Base-by-base conservation (phyloP, 148 eudicot species). In the Diospyros kaki region DNA sequence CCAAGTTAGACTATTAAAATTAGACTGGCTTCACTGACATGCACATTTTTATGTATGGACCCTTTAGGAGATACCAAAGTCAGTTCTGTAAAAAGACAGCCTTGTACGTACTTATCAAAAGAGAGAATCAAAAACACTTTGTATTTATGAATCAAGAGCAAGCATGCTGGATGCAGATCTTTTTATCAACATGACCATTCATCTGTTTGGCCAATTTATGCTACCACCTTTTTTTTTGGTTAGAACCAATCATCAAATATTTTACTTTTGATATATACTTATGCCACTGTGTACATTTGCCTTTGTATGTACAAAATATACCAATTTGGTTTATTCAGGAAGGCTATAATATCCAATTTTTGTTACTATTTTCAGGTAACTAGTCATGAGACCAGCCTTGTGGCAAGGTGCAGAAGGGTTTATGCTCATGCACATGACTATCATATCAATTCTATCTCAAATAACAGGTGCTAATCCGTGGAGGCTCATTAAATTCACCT, bases 341-440 rank as follows among this genome's bases (percentile, higher is more conserved):
- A 54, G 71, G 10, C 28, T 17, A 3, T 14, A 17, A 55, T 12
- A 17, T 66, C 44, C 9, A 68, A 68, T 51, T 50, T 5, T 63
- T 51, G 41, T 42, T 68, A 70, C 51, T 4, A 46, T 71, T 73
- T 77, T 67, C 83, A 91, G 96, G 91, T 89, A 68, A 86, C 89
- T 64, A 87, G 87, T 87, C 83, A 81, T 41, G 93, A 91, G 83
- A 89, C 91, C n/a, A 89, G 87, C 83, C 92, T 87, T 78, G 75
- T 89, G 76, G 93, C 96, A 51, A 85, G 88, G 75, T 91, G 93
- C 74, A 84, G 96, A 76, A 86, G 93, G 85, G 87, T 84, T 43
- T 91, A 91, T 87, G 93, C 96, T 75, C 96, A 91, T 86, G 96
- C 96, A 77, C 96, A 91, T 81, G 96, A 91, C 69, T 91, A 89